Evolutionary conservation across 257 asterid genomes (phyloP).

Genomic region (Solanum sitiens): DNA sequence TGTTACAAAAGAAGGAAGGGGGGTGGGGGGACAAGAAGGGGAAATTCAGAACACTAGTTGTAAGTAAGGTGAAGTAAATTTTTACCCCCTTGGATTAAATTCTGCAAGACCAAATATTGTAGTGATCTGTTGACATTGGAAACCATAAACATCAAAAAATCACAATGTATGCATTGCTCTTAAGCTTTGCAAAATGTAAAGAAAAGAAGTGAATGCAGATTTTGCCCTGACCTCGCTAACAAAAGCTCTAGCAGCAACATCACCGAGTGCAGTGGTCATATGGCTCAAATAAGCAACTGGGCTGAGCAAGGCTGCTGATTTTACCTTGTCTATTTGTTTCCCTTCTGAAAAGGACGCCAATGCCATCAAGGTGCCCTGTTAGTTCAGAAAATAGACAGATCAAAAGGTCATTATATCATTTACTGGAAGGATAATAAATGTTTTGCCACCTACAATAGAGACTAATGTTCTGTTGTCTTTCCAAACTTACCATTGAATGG

Average conservation of each 20-base stretch:
- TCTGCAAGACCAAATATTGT: slow-evolving; percentile 65
- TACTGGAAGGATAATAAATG: neutral
- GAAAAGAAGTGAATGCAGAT: neutral
- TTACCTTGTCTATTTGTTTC: slow-evolving; percentile 51
- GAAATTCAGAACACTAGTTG: neutral
- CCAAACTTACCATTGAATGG: slow-evolving; percentile 30
- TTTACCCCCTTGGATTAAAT: slow-evolving; percentile 66
- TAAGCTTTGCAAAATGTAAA: neutral
- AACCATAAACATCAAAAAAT: neutral
- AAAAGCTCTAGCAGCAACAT: slow-evolving; percentile 45
- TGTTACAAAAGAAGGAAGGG: too few relatives aligned
- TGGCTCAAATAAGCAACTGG: slow-evolving; percentile 89
- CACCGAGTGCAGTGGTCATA: slow-evolving; percentile 62
- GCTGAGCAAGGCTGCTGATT: slow-evolving; percentile 67
- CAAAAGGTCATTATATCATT: neutral
- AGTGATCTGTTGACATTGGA: slow-evolving; percentile 35
- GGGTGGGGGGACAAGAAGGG: neutral
- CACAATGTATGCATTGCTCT: neutral
- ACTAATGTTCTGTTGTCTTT: neutral
- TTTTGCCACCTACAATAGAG: neutral
- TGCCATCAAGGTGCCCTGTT: slow-evolving; percentile 78
- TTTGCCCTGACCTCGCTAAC: slow-evolving; percentile 49
- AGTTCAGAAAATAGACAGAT: neutral
- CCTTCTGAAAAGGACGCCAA: slow-evolving; percentile 74
- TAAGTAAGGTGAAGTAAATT: neutral